Evolutionary conservation across 257 asterid species (phyloP).

Genomic region (Nyctanthes arbortristis): DNA sequence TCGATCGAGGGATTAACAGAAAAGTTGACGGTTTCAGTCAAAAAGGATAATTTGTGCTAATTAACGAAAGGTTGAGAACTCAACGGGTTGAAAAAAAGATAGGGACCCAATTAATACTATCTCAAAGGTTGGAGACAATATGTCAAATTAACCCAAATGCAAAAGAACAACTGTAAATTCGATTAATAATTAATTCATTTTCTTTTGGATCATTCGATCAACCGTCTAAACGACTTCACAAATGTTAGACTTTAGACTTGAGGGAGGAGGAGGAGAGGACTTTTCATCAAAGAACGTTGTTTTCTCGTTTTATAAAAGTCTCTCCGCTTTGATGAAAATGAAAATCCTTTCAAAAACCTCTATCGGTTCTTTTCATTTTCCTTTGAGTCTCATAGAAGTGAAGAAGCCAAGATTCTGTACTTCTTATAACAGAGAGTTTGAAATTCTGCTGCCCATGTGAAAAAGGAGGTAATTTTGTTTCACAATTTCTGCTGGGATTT

Average conservation of each 20-base stretch:
- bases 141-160: too few species aligned
- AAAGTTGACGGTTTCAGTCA: too few species aligned
- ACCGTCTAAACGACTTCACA: not conserved
- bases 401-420: not conserved
- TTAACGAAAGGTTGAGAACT: too few species aligned
- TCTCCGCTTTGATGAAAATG: not conserved
- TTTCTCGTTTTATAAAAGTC: not conserved
- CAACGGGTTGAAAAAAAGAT: too few species aligned
- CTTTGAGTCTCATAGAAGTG: not conserved
- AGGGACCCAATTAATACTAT: too few species aligned
- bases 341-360: not conserved
- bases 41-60: too few species aligned
- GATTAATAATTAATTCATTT: not conserved
- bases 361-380: not conserved
- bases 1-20: too few species aligned
- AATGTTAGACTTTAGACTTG: not conserved
- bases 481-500: not conserved
- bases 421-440: not conserved
- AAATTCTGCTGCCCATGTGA: slow-evolving; percentile 8
- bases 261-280: not conserved
- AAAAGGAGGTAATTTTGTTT: slow-evolving; percentile 21
- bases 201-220: not conserved
- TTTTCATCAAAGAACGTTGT: not conserved
- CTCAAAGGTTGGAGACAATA: too few species aligned
- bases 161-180: too few species aligned